Evolutionary conservation across 140 eudicot species (phyloP).

Genomic region (Anethum foeniculum): DNA sequence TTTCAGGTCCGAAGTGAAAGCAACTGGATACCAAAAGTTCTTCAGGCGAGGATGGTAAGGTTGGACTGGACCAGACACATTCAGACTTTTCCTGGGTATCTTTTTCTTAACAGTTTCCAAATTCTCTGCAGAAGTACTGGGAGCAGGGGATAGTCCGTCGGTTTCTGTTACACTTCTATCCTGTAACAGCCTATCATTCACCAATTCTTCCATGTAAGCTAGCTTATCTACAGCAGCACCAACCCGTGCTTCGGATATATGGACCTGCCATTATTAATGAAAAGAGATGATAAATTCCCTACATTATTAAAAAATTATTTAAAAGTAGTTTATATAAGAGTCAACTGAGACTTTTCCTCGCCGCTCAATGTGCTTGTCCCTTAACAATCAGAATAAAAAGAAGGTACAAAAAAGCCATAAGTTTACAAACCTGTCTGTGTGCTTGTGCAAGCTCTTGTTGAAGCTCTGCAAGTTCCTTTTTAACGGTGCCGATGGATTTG

Average conservation of each 20-base stretch:
- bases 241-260: conserved; percentile 93
- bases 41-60: conserved; percentile 59
- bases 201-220: conserved; percentile 92
- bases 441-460: conserved; percentile 89
- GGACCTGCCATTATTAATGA: conserved; percentile 53
- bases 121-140: conserved; percentile 47
- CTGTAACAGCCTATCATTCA: conserved; percentile 84
- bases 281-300: conserved; percentile 13
- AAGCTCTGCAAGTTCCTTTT: conserved; percentile 82
- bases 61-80: conserved; percentile 87
- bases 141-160: conserved; percentile 35
- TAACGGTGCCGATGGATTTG: conserved; percentile 88
- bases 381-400: neutral
- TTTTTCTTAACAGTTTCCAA: conserved; percentile 38
- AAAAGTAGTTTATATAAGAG: neutral
- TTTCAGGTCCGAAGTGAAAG: conserved; percentile 77
- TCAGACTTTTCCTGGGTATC: conserved; percentile 44
- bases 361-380: neutral
- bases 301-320: neutral
- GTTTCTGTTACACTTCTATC: conserved; percentile 44
- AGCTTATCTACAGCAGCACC: conserved; percentile 83
- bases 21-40: conserved; percentile 97
- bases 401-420: neutral
- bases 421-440: conserved; percentile 65
- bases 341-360: neutral